Evolutionary conservation across 805 yeast genomes (phyloP), one percentile per base, ranked within the genome.

Genomic region (Barnettozyma populi): DNA sequence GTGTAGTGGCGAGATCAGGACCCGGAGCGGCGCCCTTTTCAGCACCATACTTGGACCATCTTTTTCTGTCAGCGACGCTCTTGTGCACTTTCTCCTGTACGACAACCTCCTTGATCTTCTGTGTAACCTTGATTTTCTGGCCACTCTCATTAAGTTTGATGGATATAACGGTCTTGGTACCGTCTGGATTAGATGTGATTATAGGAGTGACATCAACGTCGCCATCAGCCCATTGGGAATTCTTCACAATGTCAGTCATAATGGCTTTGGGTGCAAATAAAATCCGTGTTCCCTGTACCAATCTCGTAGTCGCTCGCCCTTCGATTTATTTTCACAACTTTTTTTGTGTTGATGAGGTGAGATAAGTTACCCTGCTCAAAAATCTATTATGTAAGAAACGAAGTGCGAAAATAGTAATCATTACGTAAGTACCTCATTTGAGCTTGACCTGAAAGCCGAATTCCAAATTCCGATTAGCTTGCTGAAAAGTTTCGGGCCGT

Each of bases 1-100:
- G 89, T 13, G 98, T 90, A 45, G 96, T 89, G 61, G 85, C 79
- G 49, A 82, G 75, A 69, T 89, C 94, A 47, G 97, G 97, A 4
- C 97, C 97, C 21, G 90, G 79, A 3, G 86, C 78, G 24, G 81
- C 73, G 52, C 73, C 75, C 58, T 72, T 77, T 63, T 90, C 97
- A 47, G 75, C 80, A 48, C 98, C 99, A 67, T 82, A 94, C 67
- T 88, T 88, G 52, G 71, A 65, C 98, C 97, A 94, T 56, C 79
- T 79, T 67, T 83, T 84, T 69, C 98, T 86, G 49, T 73, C 76
- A n/a, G 97, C 97, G 51, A 92, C 88, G 38, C 77, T 74, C 43
- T 86, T 90, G 66, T 88, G 87, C 37, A 90, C 97, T 53, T 75
- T 79, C 66, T 88, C 96, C 61, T 80, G 83, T 36, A 84, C 87